Evolutionary conservation across 352 stramenopile genomes (phyloP), one percentile per base, ranked within the genome.

Genomic region (Ophiocytium majus): DNA sequence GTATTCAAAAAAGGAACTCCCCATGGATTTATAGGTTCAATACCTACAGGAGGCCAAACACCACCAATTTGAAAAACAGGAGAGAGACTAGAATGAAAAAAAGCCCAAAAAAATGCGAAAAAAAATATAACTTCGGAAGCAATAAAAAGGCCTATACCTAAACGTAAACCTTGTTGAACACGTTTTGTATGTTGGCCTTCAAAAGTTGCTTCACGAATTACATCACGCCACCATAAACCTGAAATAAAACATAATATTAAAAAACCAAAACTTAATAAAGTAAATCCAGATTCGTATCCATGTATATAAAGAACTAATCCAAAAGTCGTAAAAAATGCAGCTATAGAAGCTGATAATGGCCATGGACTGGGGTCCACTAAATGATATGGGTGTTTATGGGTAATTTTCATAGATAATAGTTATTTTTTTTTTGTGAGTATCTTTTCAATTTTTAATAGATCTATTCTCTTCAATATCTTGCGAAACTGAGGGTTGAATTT

Each of bases 1-100:
- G 89, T 91, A 75, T 91, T 91, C 10, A 90, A 86, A 89, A 91
- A 91, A 86, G 89, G 89, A 86, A 91, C 85, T 85, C 86, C 89
- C 86, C 87, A 91, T 75, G 87, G 84, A 83, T 90, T 85, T 86
- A 91, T 85, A 71, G 85, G 83, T 88, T 91, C 19, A 79, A 91
- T 89, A 82, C 82, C 85, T 89, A 86, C 82, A 64, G 89, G 89
- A 32, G 89, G 89, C 84, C 89, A 91, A 80, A 91, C 83, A 66
- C 85, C 85, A 43, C 89, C 89, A 89, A 91, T 89, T 86, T 89
- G 86, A 90, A 83, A 88, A 82, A 85, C 79, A 71, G 89, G 89
- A 64, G 89, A 89, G 50, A 91, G 80, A 87, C 87, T 91, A 80
- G 87, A 90, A 89, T 90, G 88, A 90, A 91, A 91, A 86, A 91